Conservation (phyloP, 352 stramenopile species). For the Pythium myriotylum region DNA sequence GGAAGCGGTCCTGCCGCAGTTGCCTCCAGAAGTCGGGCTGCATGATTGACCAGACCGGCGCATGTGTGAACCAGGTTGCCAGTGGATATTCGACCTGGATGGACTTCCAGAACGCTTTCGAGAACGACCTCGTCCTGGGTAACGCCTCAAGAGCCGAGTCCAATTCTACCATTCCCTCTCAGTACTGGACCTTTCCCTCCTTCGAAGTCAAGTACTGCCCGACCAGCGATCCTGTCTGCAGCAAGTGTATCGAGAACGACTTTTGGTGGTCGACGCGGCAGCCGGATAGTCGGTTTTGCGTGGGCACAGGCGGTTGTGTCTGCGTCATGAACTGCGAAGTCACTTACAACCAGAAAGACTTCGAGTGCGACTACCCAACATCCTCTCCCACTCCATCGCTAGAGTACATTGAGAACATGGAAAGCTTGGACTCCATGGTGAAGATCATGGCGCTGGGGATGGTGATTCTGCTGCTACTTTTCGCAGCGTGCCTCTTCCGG, state of each 20-base stretch:
- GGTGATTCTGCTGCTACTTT: constrained; percentile 17
- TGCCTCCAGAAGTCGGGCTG: constrained; percentile 24
- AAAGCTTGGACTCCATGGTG: constrained; percentile 12
- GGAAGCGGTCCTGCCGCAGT: constrained; percentile 16
- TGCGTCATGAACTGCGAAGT: constrained; percentile 23
- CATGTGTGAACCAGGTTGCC: constrained; percentile 10
- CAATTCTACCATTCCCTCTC: background rate
- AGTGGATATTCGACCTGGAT: background rate
- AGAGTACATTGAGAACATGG: background rate
- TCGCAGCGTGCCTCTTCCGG: constrained; percentile 17
- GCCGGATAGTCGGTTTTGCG: constrained; percentile 26
- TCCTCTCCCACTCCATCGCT: background rate
- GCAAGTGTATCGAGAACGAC: constrained; percentile 10
- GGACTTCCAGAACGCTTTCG: constrained; percentile 14
- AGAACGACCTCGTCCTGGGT: constrained; percentile 1
- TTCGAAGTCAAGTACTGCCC: constrained; percentile 22
- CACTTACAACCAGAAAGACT: background rate
- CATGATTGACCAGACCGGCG: constrained; percentile 18
- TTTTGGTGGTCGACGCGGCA: constrained; percentile 12
- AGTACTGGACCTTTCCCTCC: constrained; percentile 17
- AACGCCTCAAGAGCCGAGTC: constrained; percentile 8
- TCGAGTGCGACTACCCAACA: constrained; percentile 3
- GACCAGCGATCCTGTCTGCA: constrained; percentile 14
- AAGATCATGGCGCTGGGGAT: constrained; percentile 18
- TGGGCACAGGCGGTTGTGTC: constrained; percentile 14